phyloP scores from a whole-genome alignment of 139 green algal species.

The Coelastrella sp. region DNA sequence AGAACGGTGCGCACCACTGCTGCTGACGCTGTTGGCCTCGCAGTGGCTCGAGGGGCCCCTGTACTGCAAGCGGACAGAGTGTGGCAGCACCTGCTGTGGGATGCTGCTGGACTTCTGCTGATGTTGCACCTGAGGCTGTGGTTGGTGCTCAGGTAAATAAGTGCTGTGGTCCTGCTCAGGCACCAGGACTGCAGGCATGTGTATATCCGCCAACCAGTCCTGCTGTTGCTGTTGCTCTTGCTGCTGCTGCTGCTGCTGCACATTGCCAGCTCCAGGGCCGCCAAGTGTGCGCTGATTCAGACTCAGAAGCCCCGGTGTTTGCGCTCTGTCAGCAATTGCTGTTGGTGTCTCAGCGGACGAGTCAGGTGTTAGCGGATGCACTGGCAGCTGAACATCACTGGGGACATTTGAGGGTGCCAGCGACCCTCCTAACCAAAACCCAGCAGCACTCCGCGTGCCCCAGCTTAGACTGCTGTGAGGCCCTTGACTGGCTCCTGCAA shows the following conservation, averaged over 20 bases:
- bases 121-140: too few species aligned
- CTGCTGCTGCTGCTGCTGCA: constrained; percentile 17
- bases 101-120: too few species aligned
- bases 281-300: too few species aligned
- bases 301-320: too few species aligned
- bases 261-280: not conserved
- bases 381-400: not conserved
- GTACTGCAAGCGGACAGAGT: too few species aligned
- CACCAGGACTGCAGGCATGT: not conserved
- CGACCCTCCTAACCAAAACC: not conserved
- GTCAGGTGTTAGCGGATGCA: not conserved
- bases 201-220: not conserved
- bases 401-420: not conserved
- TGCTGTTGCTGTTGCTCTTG: constrained; percentile 31
- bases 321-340: not conserved
- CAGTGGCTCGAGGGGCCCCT: not conserved
- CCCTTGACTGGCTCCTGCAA: not conserved
- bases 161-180: too few species aligned
- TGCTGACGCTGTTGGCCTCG: not conserved
- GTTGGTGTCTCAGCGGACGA: not conserved
- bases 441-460: not conserved
- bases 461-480: not conserved
- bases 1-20: not conserved
- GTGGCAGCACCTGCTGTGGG: too few species aligned
- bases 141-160: too few species aligned